These are phyloP conservation scores for Ilyonectria sp. DNA, from an alignment of 2,329 filamentous ascomycete genomes.

Conservation along the genomic window DNA sequence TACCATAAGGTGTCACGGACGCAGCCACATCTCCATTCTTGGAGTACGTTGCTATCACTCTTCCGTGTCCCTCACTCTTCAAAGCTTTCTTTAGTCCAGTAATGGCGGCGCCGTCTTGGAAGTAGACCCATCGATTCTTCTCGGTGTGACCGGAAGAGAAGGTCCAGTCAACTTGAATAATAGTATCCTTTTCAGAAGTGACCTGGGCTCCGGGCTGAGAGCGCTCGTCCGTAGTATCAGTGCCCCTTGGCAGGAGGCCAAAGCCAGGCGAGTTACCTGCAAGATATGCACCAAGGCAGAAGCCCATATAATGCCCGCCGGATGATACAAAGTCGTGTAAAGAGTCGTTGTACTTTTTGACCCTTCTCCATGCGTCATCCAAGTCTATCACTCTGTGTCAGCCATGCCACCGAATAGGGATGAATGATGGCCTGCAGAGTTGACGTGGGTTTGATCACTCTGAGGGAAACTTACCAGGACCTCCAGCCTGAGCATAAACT, in stretches of 20 bases:
- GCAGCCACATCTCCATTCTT: constrained; percentile 43
- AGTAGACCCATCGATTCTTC: constrained; percentile 43
- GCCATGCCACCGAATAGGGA: not conserved
- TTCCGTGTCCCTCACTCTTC: not conserved
- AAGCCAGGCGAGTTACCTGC: constrained; percentile 44
- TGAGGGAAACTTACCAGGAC: constrained; percentile 21
- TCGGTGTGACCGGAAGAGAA: constrained; percentile 38
- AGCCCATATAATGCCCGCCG: constrained; percentile 46
- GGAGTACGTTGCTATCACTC: constrained; percentile 43
- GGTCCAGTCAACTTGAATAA: constrained; percentile 46
- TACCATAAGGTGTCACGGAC: constrained; percentile 39
- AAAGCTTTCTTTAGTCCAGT: constrained; percentile 32
- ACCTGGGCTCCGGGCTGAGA: constrained; percentile 36
- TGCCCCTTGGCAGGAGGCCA: constrained; percentile 35
- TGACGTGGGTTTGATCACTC: not conserved
- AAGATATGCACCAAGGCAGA: constrained; percentile 48
- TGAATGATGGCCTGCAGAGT: not conserved
- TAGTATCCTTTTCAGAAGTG: constrained; percentile 32
- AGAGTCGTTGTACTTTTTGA: constrained; percentile 27
- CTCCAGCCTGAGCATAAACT: constrained; percentile 40
- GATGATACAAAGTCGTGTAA: constrained; percentile 40
- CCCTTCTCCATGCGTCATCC: constrained; percentile 30
- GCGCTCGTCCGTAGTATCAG: constrained; percentile 29
- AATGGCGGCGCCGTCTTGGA: constrained; percentile 45
- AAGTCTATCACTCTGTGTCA: constrained; percentile 31